phyloP scores from a whole-genome alignment of 495 filamentous ascomycete genomes.

The Penicillium simplicissimum region DNA sequence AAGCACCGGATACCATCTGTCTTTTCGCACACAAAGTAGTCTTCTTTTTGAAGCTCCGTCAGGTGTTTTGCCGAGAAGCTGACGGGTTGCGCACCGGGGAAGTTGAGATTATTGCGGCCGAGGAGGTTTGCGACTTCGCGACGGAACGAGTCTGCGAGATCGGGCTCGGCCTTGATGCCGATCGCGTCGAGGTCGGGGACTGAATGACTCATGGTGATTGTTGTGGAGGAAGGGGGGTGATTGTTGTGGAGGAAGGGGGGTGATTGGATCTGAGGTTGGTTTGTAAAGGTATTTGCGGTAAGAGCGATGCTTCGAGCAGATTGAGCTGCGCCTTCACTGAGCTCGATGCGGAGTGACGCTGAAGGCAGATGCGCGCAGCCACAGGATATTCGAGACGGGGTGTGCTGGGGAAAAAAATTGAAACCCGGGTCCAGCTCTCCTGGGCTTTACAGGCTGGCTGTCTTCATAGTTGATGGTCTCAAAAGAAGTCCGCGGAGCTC shows the following conservation, averaged over 20 bases:
- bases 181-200: constrained; percentile 50
- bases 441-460: constrained; percentile 4
- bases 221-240: neutral
- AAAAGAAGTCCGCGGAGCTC: constrained; percentile 19
- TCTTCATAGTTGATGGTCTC: constrained; percentile 12
- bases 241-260: neutral
- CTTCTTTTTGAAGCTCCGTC: constrained; percentile 69
- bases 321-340: neutral
- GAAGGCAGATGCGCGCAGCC: constrained; percentile 9
- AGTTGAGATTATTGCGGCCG: constrained; percentile 60
- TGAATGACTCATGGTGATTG: constrained; percentile 39
- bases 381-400: neutral
- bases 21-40: constrained; percentile 98
- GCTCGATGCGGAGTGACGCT: constrained; percentile 7
- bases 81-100: constrained; percentile 94
- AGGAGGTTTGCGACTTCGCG: constrained; percentile 76
- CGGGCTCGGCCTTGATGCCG: constrained; percentile 63
- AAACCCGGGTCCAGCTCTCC: constrained; percentile 7
- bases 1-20: constrained; percentile 95
- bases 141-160: constrained; percentile 61
- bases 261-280: neutral
- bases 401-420: neutral
- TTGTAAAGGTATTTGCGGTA: neutral
- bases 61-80: constrained; percentile 81
- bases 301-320: neutral